Base-by-base conservation (phyloP, 1,284 basidiomycete genomes). In the Fomitopsis pinicola region DNA sequence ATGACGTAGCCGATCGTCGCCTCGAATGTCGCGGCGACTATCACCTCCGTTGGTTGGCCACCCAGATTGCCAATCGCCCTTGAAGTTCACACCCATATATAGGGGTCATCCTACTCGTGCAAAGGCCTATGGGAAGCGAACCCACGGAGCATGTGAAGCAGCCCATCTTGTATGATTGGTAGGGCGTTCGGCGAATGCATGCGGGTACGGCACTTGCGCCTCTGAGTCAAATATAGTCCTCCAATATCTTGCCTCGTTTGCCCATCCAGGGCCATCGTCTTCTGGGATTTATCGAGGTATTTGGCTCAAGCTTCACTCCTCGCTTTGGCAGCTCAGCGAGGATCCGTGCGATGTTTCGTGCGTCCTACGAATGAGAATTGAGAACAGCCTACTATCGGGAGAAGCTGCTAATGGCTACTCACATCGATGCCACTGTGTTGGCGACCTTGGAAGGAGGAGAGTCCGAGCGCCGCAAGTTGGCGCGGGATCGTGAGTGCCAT, bases 391-490 rank as follows among this genome's bases (percentile, higher is more conserved):
- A 17, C 7, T 6, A 5, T 58, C n/a, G 40, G 50, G 65, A 59
- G 40, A 53, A 57, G 33, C 55, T 55, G 58, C 26, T 30, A 53
- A 30, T 12, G 12, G 26, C 30, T 42, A 86, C 91, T 79, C 67
- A 94, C 93, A 73, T 94, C 92, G 46, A 96, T 89, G 22, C 95
- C 95, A 68, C 87, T 88, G 74, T 97, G 95, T 63, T 87, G 82
- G 67, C 91, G 83, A 15, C 95, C 95, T 72, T 88, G 77, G 69
- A 97, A 97, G 1, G 80, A 76, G 26, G 80, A 76, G 50, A 91
- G 75, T 19, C 78, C 82, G 40, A 91, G 82, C 33, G 78, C 77
- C 57, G 78, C 79, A 54, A 90, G 77, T 69, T 91, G 88, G 36
- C 80, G 78, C 58, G 83, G 70, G 59, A 92, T 88, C 66, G 89